Evolutionary conservation across 495 filamentous ascomycete genomes (phyloP).

Genomic region (Penicillium verhagenii): DNA sequence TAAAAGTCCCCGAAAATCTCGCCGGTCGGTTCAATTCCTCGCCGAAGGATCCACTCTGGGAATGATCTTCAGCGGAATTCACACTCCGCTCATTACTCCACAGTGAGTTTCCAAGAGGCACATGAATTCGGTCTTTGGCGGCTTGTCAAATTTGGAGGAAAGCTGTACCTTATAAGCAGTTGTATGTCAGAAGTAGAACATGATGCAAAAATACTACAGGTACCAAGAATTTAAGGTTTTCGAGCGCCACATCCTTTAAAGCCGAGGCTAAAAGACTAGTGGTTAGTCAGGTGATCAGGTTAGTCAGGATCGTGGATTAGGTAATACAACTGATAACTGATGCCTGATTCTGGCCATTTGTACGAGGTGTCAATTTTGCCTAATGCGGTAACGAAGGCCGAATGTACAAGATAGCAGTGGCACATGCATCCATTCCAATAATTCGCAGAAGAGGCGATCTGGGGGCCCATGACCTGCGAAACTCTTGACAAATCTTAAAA

Average conservation of each 20-base stretch:
- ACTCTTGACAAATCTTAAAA: background rate
- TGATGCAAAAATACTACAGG: too few species aligned
- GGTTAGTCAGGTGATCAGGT: too few species aligned
- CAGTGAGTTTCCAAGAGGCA: background rate
- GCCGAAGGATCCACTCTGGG: background rate
- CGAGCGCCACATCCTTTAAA: too few species aligned
- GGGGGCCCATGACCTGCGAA: background rate
- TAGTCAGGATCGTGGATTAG: too few species aligned
- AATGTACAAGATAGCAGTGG: background rate
- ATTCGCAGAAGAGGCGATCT: too few species aligned
- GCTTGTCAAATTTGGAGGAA: too few species aligned
- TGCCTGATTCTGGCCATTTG: background rate
- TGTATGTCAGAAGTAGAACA: too few species aligned
- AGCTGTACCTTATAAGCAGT: too few species aligned
- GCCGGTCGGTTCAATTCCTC: conserved; percentile 5
- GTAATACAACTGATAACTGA: background rate
- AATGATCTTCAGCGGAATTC: background rate
- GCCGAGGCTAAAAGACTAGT: too few species aligned
- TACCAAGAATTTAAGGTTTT: too few species aligned
- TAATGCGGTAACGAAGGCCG: background rate
- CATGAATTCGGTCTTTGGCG: too few species aligned
- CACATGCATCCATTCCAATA: background rate
- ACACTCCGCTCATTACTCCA: background rate
- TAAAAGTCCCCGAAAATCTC: conserved; percentile 10
- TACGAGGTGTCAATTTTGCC: background rate